Base-by-base conservation (phyloP, 331 rosid species). In the Acacia concinna region DNA sequence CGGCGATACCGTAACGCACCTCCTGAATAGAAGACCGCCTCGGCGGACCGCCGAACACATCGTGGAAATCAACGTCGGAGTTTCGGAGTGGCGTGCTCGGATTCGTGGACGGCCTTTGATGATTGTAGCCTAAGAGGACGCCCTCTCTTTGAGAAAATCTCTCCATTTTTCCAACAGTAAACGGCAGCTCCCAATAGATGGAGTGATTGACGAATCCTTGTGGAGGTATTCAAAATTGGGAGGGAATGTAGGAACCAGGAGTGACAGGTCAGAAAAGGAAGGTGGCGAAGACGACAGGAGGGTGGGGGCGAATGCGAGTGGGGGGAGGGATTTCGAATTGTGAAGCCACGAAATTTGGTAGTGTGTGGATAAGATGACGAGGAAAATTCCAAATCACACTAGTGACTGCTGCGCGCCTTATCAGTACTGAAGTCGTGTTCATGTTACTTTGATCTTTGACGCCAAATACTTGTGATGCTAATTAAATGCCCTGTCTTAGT, bases 31-130 rank as follows among this genome's bases (percentile, higher is more conserved):
- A 91, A 5, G 91, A 84, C 63, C 93, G 81, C 76, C 90, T 85
- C 3, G 98, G 99, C 2, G 99, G 99, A 0, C 99, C 99, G 0
- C 99, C 97, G 25, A 93, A 96, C 56, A 96, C 98, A 51, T 91
- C 99, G 63, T 82, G 71, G 56, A 96, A 96, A 84, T 96, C 99
- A n/a, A 90, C 83, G 25, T 89, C 98, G 4, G 90, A 84, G 60
- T 73, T 81, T 54, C 87, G 77, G 77, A 32, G 23, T 13, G 84
- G 40, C 77, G 76, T 51, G 71, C 80, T 72, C 7, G 90, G 79
- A 74, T 69, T 81, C 13, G 83, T 77, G 41, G 70, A 78, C 10
- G 86, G n/a, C 47, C 81, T 84, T 63, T 70, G 85, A 27, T 80
- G 82, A 66, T 80, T 73, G 75, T 74, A 81, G 21, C 93, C 94